Base-by-base conservation (phyloP, 495 filamentous ascomycete genomes). In the Beverwykella pulmonaria region DNA sequence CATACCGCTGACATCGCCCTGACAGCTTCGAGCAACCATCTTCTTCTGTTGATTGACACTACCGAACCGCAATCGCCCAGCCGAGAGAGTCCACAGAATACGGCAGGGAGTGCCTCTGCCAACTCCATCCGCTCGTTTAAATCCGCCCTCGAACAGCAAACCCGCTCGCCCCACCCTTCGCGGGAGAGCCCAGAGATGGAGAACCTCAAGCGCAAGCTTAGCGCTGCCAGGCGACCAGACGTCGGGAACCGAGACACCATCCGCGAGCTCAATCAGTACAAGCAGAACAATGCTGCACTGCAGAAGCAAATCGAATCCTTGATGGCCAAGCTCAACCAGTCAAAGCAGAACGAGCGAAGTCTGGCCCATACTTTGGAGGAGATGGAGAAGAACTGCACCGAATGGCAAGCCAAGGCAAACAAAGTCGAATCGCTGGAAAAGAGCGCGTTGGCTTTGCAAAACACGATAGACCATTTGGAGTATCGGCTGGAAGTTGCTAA, bases 251-350 rank as follows among this genome's bases (percentile, higher is more conserved):
- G 59, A 12, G 64, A 71, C 46, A 36, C 22, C 27, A 59, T 71
- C 14, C 61, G 63, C 5, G 68, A 71, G 49, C 54, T 62, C 14
- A 65, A 70, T 27, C 41, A 34, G 34, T 67, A 66, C 58, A 65
- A 59, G 48, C 62, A 66, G 17, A 70, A 70, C 53, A 62, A 70
- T 48, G 44, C 50, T 12, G 68, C 68, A 10, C 53, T 70, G 1
- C 62, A 66, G 27, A 70, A 59, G 57, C 69, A 71, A 49, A 60
- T 71, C 23, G 69, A 68, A 30, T 61, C 49, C 15, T 44, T 71
- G 30, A 71, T 71, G 69, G 22, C 52, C 19, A 71, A 71, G 56
- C 61, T 71, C n/a, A 71, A 71, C 32, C 63, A 67, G 27, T 67
- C 59, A 19, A 71, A 63, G 54, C 46, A 63, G 39, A 39, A 20